Conservation (phyloP, 768 basidiomycete species). For the Dacryopinax primogenitus region DNA sequence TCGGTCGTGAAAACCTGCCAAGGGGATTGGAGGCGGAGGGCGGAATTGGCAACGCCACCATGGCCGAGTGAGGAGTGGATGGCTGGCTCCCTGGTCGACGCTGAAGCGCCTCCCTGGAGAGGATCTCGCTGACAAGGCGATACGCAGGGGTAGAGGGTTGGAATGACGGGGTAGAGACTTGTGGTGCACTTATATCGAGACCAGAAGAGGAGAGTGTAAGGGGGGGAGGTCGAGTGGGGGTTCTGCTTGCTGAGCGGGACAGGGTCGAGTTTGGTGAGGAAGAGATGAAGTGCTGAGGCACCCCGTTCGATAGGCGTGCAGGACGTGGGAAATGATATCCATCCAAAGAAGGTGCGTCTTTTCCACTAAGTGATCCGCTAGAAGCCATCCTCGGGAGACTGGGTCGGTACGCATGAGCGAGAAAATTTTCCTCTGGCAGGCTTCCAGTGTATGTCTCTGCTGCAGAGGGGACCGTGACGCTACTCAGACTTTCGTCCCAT, state of each 20-base stretch:
- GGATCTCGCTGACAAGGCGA: not conserved
- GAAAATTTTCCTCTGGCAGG: not conserved
- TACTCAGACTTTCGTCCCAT: too few relatives aligned
- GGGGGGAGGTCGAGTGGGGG: not conserved
- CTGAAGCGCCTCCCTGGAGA: not conserved
- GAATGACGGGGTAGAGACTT: not conserved
- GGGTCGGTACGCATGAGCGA: not conserved
- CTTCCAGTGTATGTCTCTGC: not conserved
- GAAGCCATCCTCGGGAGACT: not conserved
- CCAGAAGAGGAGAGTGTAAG: not conserved
- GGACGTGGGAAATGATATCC: not conserved
- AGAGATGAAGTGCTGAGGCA: not conserved
- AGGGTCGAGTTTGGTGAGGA: not conserved
- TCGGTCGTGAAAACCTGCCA: too few relatives aligned
- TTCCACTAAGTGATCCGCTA: not conserved
- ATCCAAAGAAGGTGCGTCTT: not conserved
- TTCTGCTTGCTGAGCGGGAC: not conserved
- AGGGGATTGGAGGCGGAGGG: not conserved
- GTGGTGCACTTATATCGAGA: not conserved
- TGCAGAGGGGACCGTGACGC: too few relatives aligned
- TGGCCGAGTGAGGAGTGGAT: not conserved
- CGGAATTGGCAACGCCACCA: not conserved
- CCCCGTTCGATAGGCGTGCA: not conserved
- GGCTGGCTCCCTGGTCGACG: not conserved
- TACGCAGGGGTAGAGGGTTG: constrained; percentile 2